Evolutionary conservation across 164 flowering plant genomes (phyloP), one percentile per base, ranked within the genome.

Genomic region (Berberis vulgaris): DNA sequence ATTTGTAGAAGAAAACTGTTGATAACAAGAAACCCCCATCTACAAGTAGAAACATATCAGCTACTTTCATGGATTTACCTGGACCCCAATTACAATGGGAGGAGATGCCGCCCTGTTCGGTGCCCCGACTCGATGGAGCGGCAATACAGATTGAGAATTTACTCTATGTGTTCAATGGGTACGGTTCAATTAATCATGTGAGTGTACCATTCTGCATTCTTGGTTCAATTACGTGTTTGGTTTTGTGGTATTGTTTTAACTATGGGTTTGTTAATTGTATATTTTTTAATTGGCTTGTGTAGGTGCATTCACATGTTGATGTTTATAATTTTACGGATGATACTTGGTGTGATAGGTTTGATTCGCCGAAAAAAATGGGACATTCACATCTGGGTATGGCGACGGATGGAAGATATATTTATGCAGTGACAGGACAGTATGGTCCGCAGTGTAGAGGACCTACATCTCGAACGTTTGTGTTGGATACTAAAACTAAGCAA

Each of bases 291-390:
- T 54, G 11, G 40, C 6, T 69, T n/a, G 57, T 60, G 4, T 58
- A 90, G 98, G 98, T 93, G 66, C 97, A 93, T 67, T 83, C 97
- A 47, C 97, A 90, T 77, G 97, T 90, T 54, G 97, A 93, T 71
- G 69, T 93, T 43, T 93, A 80, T 72, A 87, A 90, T 65, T 87
- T 93, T 69, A 81, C 82, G 8, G 84, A 80, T 44, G 86, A 93
- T 69, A 80, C 82, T 43, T 93, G 98, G 98, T 81, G 79, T 61
- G 91, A 74, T 44, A 87, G 84, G 71, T 86, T 93, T 70, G 86
- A 82, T 57, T 80, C 76, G 78, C 98, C 98, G 10, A 94, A 87
- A 75, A 93, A 86, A 57, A 94, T 94, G 98, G 98, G 93, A 43
- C 76, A 94, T 80, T 94, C 98, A 41, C 98, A 94, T 80, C 72